Evolutionary conservation across 108 stramenopile genomes (phyloP), one percentile per base, ranked within the genome.

Genomic region (Discostella stelligeroides): DNA sequence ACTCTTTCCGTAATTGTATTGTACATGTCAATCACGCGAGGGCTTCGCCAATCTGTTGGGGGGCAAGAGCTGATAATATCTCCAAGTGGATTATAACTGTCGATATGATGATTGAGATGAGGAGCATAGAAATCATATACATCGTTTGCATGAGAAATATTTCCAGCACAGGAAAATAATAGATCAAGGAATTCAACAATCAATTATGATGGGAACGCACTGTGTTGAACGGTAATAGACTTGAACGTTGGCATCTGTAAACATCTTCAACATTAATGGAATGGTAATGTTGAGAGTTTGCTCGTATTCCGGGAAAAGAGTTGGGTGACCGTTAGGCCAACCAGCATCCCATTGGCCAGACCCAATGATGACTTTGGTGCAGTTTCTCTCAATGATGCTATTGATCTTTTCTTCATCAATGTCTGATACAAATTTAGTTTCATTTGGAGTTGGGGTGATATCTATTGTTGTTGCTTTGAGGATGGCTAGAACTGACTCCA

Each of bases 271-370:
- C 2, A 67, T 53, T 9, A 23, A n/a, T 7, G 34, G 20, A 4
- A 67, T 40, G 17, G 51, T 39, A 10, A n/a, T 7, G 0, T 12
- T 38, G 18, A 67, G 17, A 2, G 39, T 3, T n/a, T 8, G 21
- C 24, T 55, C 24, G 40, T 41, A 67, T 9, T 54, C 37, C 4
- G 17, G 4, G 13, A 67, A 67, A 1, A 30, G 4, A 54, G 66
- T 67, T 21, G 61, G 61, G 41, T 63, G n/a, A n/a, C 13, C 41
- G 38, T 13, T 0, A 54, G 43, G n/a, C n/a, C n/a, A 40, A 45
- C 39, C 55, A n/a, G 24, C 37, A 68, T 68, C 68, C 68, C 68
- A 68, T n/a, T 68, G 68, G 5, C 68, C 68, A 23, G 46, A 24
- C n/a, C 55, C 68, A 28, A 68, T 45, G 0, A 68, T 43, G 24